Evolutionary conservation across 257 asterid species (phyloP), one percentile per base, ranked within the genome.

Genomic region (Euphrasia confusa): DNA sequence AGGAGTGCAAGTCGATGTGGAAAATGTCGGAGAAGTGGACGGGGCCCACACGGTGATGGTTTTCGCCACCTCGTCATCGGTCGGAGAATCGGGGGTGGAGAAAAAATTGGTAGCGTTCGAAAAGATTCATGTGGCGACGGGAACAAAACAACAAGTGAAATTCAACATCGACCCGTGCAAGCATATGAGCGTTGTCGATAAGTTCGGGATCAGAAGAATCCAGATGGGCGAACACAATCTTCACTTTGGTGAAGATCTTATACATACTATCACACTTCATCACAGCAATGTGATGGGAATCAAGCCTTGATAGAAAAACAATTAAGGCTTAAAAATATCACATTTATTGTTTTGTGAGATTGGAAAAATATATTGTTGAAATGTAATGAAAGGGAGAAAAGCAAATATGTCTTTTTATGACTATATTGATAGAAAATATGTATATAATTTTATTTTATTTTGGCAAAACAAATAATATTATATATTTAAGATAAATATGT

Each of bases 141-240:
- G 79, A n/a, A 47, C 81, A 24, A 79, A 81, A 32, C 75, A 80
- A 45, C 80, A 71, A 3, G 67, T 84, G 0, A 62, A 3, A 14
- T 17, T 88, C 15, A 32, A 69, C 0, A 60, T 91, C 2, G 74
- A 88, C 30, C 76, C 79, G 0, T 91, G 98, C 65, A 76, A 74
- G 27, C 98, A 91, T 45, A 35, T 91, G 4, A 88, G 92, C 45
- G 61, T 76, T 6, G 95, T 78, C 28, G 98, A 91, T 50, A 48
- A 49, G 13, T 81, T 73, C 13, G 96, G 98, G 5, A 79, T 86
- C 59, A 78, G 87, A 75, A 88, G 92, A 59, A 78, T 91, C 45
- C 89, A 83, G 47, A 79, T 91, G 81, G 98, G 98, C n/a, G 83
- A 77, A 53, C 96, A 91, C 35, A 78, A 45, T 55, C 77, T 91